A percentile compares a stretch with the other conserved stretches of the same genome.
phyloP scores from a whole-genome alignment of 345 rosid genomes.

The Syzygium aromaticum region DNA sequence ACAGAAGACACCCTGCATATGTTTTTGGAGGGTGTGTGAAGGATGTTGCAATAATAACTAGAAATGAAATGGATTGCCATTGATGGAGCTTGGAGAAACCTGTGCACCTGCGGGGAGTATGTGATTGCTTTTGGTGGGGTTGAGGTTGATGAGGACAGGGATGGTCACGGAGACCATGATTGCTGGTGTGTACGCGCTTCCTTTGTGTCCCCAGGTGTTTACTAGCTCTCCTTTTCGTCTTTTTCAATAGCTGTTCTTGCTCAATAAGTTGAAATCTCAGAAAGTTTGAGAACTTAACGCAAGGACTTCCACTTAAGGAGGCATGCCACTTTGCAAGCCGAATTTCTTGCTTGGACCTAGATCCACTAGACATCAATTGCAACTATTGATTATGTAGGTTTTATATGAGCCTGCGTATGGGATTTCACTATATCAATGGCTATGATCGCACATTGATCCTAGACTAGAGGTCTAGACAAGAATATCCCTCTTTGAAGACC shows the following conservation, averaged over 20 bases:
- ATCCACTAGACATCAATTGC: neutral
- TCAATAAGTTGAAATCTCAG: neutral
- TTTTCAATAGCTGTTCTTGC: neutral
- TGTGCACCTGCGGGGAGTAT: neutral
- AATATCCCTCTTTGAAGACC: neutral
- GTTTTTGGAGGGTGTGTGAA: neutral
- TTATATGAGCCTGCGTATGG: neutral
- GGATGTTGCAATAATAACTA: neutral
- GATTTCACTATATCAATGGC: neutral
- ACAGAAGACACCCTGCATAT: neutral
- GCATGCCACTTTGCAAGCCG: neutral
- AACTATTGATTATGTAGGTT: neutral
- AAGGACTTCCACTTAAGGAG: neutral
- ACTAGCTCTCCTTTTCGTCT: neutral
- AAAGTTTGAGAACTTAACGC: neutral
- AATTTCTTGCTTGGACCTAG: neutral
- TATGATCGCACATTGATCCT: neutral
- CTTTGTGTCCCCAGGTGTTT: neutral
- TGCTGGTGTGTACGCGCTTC: neutral
- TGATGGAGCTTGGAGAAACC: neutral
- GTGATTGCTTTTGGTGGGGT: neutral
- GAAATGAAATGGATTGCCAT: neutral
- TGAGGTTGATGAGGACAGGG: neutral
- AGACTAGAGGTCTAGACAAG: neutral
- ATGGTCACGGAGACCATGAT: neutral